These are phyloP conservation scores for Debaryomyces nepalensis DNA, from an alignment of 1,139 yeast genomes.

Conservation along the genomic window DNA sequence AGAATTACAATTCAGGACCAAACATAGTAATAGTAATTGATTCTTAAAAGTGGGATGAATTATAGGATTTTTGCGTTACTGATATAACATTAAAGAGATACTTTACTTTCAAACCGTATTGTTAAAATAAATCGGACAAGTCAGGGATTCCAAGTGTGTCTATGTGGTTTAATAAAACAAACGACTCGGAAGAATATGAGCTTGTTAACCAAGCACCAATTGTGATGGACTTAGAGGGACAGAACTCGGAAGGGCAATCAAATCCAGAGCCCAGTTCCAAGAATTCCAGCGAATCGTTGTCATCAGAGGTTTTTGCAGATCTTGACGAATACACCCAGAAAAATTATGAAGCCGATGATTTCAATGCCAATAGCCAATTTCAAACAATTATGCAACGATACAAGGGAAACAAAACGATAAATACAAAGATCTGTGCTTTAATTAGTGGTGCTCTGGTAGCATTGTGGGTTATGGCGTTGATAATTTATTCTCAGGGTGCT, in stretches of 20 bases:
- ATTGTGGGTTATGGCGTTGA: slow-evolving; percentile 36
- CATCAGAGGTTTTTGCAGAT: slow-evolving; percentile 38
- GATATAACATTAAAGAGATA: not conserved
- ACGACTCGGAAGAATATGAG: slow-evolving; percentile 28
- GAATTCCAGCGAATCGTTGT: slow-evolving; percentile 23
- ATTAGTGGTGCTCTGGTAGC: slow-evolving; percentile 12
- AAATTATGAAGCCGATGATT: slow-evolving; percentile 24
- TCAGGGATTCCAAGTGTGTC: slow-evolving; percentile 1
- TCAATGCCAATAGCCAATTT: slow-evolving; percentile 31
- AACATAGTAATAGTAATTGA: slow-evolving; percentile 1
- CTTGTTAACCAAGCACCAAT: slow-evolving; percentile 24
- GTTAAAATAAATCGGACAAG: not conserved
- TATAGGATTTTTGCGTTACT: not conserved
- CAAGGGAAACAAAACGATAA: slow-evolving; percentile 18
- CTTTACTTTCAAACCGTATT: not conserved
- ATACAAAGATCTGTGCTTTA: slow-evolving; percentile 15
- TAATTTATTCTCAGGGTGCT: slow-evolving; percentile 36
- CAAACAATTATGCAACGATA: slow-evolving; percentile 30
- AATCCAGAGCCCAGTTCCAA: slow-evolving; percentile 11
- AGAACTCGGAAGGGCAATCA: not conserved
- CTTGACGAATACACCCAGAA: slow-evolving; percentile 25
- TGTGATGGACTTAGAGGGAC: slow-evolving; percentile 6
- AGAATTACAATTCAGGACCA: slow-evolving; percentile 1
- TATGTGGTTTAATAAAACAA: slow-evolving; percentile 12
- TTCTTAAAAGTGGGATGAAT: slow-evolving; percentile 1